phyloP scores from a whole-genome alignment of 2,329 filamentous ascomycete species.

The Ophiostoma sp. region DNA sequence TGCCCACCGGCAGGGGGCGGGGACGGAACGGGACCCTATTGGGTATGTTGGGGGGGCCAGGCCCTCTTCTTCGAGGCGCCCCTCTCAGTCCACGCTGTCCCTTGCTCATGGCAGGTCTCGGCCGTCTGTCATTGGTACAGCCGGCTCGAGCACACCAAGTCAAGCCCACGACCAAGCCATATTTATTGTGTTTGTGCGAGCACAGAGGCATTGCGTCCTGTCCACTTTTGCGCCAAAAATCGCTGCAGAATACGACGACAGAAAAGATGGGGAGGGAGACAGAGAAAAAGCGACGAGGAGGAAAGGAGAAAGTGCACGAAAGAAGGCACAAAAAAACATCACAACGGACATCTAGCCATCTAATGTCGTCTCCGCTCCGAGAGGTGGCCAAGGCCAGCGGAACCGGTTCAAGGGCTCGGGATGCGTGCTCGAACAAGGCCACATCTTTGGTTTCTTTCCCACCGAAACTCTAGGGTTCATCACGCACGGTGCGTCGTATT shows the following conservation, averaged over 20 bases:
- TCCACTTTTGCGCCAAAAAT: constrained; percentile 2
- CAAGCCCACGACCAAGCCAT: background rate
- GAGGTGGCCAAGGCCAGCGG: background rate
- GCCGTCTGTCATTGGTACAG: background rate
- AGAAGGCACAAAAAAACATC: background rate
- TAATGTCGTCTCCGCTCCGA: background rate
- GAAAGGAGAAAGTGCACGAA: background rate
- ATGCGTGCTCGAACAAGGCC: background rate
- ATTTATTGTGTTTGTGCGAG: background rate
- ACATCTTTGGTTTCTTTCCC: background rate
- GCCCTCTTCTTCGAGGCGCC: background rate
- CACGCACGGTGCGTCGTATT: background rate
- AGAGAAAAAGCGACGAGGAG: background rate
- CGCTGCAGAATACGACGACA: constrained; percentile 4
- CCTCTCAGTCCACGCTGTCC: background rate
- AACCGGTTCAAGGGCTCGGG: background rate
- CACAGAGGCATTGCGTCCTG: background rate
- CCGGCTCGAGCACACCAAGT: background rate
- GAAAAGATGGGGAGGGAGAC: background rate
- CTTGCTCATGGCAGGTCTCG: background rate
- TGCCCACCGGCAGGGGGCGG: background rate
- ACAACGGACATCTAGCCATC: no score
- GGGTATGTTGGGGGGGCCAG: background rate
- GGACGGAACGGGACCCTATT: constrained; percentile 14
- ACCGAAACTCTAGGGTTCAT: background rate